Evolutionary conservation across 371 early-diverging fungal species (phyloP).

Genomic region (Syncephalastrum sp.): DNA sequence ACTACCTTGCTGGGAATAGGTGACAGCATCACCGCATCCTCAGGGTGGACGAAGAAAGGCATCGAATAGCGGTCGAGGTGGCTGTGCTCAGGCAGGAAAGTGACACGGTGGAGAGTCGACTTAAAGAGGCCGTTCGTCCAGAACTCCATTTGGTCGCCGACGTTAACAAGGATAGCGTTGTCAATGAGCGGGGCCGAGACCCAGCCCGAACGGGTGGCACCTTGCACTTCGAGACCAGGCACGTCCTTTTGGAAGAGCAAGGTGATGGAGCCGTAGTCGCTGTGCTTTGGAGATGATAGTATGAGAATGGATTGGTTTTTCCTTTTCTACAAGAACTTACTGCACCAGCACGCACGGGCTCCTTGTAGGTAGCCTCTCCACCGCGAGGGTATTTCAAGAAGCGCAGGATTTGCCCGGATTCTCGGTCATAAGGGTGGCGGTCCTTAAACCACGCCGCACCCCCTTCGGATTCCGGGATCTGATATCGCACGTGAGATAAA

Average conservation of each 20-base stretch:
- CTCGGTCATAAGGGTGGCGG: constrained; percentile 50
- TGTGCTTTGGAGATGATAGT: constrained; percentile 23
- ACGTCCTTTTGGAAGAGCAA: constrained; percentile 71
- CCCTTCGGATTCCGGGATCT: constrained; percentile 55
- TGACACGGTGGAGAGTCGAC: constrained; percentile 72
- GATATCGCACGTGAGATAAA: not conserved
- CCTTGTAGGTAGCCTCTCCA: constrained; percentile 29
- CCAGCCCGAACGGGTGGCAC: constrained; percentile 52
- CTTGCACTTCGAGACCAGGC: constrained; percentile 66
- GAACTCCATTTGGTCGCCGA: constrained; percentile 61
- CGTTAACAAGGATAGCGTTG: constrained; percentile 65
- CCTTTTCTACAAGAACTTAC: not conserved
- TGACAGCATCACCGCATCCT: constrained; percentile 34
- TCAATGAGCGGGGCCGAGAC: constrained; percentile 64
- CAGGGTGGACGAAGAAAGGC: constrained; percentile 68
- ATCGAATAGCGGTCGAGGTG: constrained; percentile 67
- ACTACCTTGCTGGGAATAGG: constrained; percentile 45
- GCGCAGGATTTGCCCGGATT: constrained; percentile 51
- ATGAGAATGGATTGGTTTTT: not conserved
- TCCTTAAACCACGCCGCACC: constrained; percentile 55
- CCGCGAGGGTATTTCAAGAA: constrained; percentile 63
- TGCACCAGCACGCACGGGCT: constrained; percentile 58
- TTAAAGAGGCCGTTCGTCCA: constrained; percentile 75
- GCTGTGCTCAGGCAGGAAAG: constrained; percentile 58
- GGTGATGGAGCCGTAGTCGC: constrained; percentile 76